phyloP scores from a whole-genome alignment of 768 basidiomycete genomes.

The Gyrodon lividus region DNA sequence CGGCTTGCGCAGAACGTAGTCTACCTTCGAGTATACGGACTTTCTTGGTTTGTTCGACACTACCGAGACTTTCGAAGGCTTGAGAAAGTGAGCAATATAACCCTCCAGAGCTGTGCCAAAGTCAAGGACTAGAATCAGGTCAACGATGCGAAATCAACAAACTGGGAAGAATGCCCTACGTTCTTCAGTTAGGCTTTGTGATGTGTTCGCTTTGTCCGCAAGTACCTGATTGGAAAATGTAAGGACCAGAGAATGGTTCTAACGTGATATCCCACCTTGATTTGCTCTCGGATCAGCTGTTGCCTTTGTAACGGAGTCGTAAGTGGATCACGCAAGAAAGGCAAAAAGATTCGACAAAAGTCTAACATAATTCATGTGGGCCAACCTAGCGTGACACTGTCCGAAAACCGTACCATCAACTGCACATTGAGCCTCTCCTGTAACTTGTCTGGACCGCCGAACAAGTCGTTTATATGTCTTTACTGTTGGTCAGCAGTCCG shows the following conservation, averaged over 20 bases:
- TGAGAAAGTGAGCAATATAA: constrained; percentile 15
- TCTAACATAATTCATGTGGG: constrained; percentile 1
- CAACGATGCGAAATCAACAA: not conserved
- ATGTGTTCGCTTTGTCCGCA: constrained; percentile 14
- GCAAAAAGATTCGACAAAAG: constrained; percentile 17
- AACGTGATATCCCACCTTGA: not conserved
- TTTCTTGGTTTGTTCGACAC: constrained; percentile 2
- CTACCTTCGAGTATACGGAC: constrained; percentile 1
- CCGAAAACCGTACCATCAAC: constrained; percentile 13
- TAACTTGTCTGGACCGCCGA: constrained; percentile 22
- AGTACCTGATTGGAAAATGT: constrained; percentile 9
- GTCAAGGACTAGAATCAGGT: no score
- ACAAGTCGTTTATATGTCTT: constrained; percentile 16
- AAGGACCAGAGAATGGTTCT: not conserved
- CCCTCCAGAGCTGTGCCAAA: constrained; percentile 13
- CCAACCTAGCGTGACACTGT: not conserved
- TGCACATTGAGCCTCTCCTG: constrained; percentile 15
- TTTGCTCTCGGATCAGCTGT: constrained; percentile 16
- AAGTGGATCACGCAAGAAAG: constrained; percentile 9
- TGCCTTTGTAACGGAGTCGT: constrained; percentile 9
- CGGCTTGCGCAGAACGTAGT: not conserved
- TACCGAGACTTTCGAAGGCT: constrained; percentile 7
- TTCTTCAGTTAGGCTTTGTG: constrained; percentile 16
- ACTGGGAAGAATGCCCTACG: constrained; percentile 3
- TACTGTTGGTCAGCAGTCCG: not conserved